Percentiles rank a stretch among this genome's conserved stretches.
Evolutionary conservation across 2,329 filamentous ascomycete genomes (phyloP).

Genomic region (Cercospora brassicicola): DNA sequence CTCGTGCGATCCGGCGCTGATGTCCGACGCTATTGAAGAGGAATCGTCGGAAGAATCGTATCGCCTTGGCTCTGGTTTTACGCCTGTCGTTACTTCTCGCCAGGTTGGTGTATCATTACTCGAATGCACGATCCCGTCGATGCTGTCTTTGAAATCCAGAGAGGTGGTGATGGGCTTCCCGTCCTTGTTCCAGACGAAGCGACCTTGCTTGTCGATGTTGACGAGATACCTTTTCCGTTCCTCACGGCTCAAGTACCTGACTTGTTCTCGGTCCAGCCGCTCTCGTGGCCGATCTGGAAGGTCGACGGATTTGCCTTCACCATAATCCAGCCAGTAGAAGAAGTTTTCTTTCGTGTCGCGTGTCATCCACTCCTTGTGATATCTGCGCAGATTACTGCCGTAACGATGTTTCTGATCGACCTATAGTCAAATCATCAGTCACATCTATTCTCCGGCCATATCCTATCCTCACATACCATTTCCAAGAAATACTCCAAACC

Average conservation of each 20-base stretch:
- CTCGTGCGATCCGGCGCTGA: conserved; percentile 57
- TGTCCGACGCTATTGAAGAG: conserved; percentile 37
- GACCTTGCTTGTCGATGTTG: conserved; percentile 69
- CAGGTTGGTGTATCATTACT: conserved; percentile 48
- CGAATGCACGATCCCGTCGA: conserved; percentile 59
- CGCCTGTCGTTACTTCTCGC: conserved; percentile 40
- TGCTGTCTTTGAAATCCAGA: conserved; percentile 72
- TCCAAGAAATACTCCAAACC: conserved; percentile 81
- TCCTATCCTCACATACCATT: conserved; percentile 52
- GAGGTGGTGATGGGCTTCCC: conserved; percentile 74
- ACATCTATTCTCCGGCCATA: neutral
- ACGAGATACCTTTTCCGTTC: conserved; percentile 81
- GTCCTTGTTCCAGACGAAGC: conserved; percentile 86
- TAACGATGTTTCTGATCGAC: conserved; percentile 73
- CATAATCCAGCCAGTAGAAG: conserved; percentile 90
- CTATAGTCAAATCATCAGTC: neutral
- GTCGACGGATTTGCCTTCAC: conserved; percentile 70
- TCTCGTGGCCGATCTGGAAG: conserved; percentile 71
- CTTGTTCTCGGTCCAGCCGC: conserved; percentile 72
- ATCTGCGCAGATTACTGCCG: conserved; percentile 75
- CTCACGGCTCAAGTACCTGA: conserved; percentile 79
- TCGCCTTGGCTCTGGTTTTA: conserved; percentile 26
- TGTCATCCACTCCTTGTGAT: conserved; percentile 82
- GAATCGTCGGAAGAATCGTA: conserved; percentile 24
- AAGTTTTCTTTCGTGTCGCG: conserved; percentile 79